These are phyloP conservation scores for Diutina scorzettiae DNA, from an alignment of 1,139 yeast species.

Conservation along the genomic window DNA sequence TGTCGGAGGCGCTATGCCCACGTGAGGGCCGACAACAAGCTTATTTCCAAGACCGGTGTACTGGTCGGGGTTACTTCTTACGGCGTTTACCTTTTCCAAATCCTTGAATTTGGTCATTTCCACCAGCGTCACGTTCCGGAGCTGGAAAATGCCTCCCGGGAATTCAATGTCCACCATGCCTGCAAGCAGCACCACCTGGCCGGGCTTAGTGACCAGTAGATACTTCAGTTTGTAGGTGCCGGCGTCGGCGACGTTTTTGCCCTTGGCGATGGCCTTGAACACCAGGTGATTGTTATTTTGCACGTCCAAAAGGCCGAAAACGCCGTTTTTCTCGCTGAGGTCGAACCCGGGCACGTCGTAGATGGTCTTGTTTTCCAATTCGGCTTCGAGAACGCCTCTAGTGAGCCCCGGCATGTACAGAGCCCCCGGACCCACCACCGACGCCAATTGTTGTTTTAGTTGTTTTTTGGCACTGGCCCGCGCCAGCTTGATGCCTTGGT, in stretches of 20 bases:
- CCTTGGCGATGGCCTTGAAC: slow-evolving; percentile 25
- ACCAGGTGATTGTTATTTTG: slow-evolving; percentile 8
- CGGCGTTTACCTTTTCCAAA: slow-evolving; percentile 18
- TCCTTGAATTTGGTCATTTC: slow-evolving; percentile 16
- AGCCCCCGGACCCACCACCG: slow-evolving; percentile 27
- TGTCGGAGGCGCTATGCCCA: neutral
- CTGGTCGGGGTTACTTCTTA: slow-evolving; percentile 11
- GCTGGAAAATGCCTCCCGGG: slow-evolving; percentile 31
- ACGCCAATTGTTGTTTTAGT: neutral
- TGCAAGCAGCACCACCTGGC: slow-evolving; percentile 41
- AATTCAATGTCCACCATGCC: slow-evolving; percentile 43
- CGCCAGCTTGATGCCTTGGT: neutral
- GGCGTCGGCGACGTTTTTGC: slow-evolving; percentile 20
- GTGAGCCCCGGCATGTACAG: slow-evolving; percentile 49
- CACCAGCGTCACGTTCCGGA: slow-evolving; percentile 26
- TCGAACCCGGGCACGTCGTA: slow-evolving; percentile 49
- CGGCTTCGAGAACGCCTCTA: slow-evolving; percentile 28
- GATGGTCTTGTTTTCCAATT: slow-evolving; percentile 20
- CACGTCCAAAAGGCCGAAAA: slow-evolving; percentile 18
- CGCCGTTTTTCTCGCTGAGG: slow-evolving; percentile 10
- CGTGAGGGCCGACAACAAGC: slow-evolving; percentile 19
- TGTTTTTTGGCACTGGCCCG: neutral
- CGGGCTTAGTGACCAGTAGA: slow-evolving; percentile 25
- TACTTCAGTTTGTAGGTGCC: slow-evolving; percentile 27
- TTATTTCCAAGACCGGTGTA: slow-evolving; percentile 16